Conservation (phyloP, 495 filamentous ascomycete genomes). For the Aspergillus bertholletiae region DNA sequence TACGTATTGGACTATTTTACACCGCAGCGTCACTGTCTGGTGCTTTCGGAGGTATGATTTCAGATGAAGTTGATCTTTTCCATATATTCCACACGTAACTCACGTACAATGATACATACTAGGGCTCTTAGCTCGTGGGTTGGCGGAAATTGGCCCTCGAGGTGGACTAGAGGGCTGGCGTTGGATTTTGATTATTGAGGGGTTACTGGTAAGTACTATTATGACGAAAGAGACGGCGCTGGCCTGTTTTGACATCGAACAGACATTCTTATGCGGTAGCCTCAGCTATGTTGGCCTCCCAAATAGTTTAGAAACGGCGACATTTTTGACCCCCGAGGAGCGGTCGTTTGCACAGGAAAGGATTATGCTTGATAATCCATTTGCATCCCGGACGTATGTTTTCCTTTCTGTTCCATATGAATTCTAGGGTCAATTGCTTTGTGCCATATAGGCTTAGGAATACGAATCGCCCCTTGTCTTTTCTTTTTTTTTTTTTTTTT, state of each 20-base stretch:
- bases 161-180: slow-evolving; percentile 53
- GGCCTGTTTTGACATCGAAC: slow-evolving; percentile 19
- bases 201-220: slow-evolving; percentile 41
- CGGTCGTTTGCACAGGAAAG: slow-evolving; percentile 40
- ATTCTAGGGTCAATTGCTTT: not conserved
- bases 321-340: slow-evolving; percentile 50
- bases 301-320: slow-evolving; percentile 46
- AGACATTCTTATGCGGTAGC: slow-evolving; percentile 47
- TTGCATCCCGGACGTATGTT: slow-evolving; percentile 27
- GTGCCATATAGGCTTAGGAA: not conserved
- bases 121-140: slow-evolving; percentile 64
- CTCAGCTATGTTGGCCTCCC: slow-evolving; percentile 56
- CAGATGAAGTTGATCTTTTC: not conserved
- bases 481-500: too few species aligned
- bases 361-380: slow-evolving; percentile 34
- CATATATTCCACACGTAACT: not conserved
- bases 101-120: not conserved
- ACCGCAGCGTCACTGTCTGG: slow-evolving; percentile 67
- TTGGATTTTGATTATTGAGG: slow-evolving; percentile 66
- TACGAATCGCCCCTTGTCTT: too few species aligned
- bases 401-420: too few species aligned
- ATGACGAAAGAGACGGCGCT: not conserved
- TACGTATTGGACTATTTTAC: slow-evolving; percentile 73
- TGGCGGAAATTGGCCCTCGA: slow-evolving; percentile 59
- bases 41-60: slow-evolving; percentile 59